Percentiles rank a stretch among this genome's conserved stretches.
Evolutionary conservation across 2,329 filamentous ascomycete genomes (phyloP).

Genomic region (Fusarium zealandicum): DNA sequence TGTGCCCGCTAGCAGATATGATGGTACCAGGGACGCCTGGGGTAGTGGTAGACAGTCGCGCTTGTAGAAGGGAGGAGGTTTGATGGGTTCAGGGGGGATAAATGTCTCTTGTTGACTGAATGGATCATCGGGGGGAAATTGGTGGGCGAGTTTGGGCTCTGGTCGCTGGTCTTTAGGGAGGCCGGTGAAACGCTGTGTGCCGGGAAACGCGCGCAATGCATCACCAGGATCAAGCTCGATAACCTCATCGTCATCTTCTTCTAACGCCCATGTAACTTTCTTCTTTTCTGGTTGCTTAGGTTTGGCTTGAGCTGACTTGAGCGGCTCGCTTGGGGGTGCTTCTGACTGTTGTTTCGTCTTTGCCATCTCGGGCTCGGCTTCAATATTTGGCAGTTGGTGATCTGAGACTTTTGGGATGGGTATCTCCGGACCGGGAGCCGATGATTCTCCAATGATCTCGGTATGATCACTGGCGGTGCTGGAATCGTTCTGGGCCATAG

Average conservation of each 20-base stretch:
- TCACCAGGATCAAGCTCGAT: not conserved
- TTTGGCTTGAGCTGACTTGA: not conserved
- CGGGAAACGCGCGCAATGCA: not conserved
- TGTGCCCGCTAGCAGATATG: not conserved
- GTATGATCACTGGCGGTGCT: too few relatives aligned
- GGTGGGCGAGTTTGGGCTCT: not conserved
- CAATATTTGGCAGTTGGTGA: not conserved
- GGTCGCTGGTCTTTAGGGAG: not conserved
- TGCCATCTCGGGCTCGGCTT: not conserved
- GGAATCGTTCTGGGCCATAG: too few relatives aligned
- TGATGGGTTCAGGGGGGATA: not conserved
- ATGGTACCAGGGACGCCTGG: not conserved
- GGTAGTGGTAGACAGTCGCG: not conserved
- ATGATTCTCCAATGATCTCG: too few relatives aligned
- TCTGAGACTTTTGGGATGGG: too few relatives aligned
- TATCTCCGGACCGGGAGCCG: too few relatives aligned
- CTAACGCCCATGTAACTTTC: not conserved
- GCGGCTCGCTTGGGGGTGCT: not conserved
- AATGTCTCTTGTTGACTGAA: not conserved
- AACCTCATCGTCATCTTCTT: not conserved
- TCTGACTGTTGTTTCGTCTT: not conserved
- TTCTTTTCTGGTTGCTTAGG: not conserved
- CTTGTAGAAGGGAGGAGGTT: not conserved
- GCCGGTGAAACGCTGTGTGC: not conserved
- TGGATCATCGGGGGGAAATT: not conserved